Conservation (phyloP, 2,329 filamentous ascomycete species). For the Lomentospora prolificans region DNA sequence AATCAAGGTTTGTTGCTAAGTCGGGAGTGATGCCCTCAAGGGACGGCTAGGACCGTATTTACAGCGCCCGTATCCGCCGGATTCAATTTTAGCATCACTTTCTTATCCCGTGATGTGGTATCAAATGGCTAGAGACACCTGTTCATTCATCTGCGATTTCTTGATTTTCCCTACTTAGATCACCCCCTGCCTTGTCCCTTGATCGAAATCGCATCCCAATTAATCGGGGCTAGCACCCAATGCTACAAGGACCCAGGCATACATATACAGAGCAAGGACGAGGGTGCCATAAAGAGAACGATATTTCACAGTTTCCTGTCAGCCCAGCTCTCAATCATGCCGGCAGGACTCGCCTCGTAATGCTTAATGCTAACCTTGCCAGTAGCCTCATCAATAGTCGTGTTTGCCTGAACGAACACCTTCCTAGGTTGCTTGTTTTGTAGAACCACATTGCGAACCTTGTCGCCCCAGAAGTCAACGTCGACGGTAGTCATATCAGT, state of each 20-base stretch:
- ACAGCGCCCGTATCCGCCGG: background rate
- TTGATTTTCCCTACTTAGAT: no score
- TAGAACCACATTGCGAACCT: conserved; percentile 66
- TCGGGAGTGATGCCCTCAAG: background rate
- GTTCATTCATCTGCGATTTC: background rate
- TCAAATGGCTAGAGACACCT: no score
- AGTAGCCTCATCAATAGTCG: conserved; percentile 55
- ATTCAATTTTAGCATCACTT: background rate
- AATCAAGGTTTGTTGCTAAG: background rate
- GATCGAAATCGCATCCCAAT: no score
- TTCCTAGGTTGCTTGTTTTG: conserved; percentile 74
- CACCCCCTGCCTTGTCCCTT: no score
- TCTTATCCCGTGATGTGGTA: background rate
- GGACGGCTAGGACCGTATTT: background rate
- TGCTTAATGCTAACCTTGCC: conserved; percentile 71
- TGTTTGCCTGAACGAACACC: conserved; percentile 93
- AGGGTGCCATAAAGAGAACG: background rate
- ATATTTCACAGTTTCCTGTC: conserved; percentile 42
- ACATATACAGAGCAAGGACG: background rate
- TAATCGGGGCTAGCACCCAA: no score
- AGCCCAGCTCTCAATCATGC: conserved; percentile 75
- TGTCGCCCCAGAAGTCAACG: conserved; percentile 71
- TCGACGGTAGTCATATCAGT: conserved; percentile 75
- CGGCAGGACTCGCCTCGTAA: conserved; percentile 72
- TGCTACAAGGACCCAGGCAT: background rate